phyloP scores from a whole-genome alignment of 164 flowering plant genomes.

The Malania oleifera region DNA sequence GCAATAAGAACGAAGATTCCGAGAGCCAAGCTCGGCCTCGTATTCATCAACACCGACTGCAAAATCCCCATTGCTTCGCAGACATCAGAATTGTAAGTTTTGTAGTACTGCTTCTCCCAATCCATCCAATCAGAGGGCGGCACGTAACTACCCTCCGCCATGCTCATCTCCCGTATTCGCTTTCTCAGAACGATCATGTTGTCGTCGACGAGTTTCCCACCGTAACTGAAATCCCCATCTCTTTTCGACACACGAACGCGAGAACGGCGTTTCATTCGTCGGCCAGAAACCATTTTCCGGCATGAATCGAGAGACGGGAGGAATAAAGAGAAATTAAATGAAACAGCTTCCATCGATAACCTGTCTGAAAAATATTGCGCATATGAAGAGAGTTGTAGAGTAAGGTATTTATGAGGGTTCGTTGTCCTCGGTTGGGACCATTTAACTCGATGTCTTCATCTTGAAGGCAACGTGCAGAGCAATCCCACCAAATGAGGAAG shows the following conservation, averaged over 20 bases:
- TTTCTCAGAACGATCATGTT: constrained; percentile 31
- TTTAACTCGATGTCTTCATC: too few species aligned
- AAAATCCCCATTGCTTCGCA: constrained; percentile 36
- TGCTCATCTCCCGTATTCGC: constrained; percentile 51
- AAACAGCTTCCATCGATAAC: too few species aligned
- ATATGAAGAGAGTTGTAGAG: too few species aligned
- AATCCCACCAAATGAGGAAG: too few species aligned
- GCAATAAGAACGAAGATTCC: constrained; percentile 29
- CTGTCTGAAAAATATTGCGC: too few species aligned
- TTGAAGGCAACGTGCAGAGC: too few species aligned
- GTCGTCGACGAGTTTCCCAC: constrained; percentile 37
- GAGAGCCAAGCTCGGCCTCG: constrained; percentile 50
- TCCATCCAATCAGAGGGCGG: constrained; percentile 51
- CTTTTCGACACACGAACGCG: constrained; percentile 5
- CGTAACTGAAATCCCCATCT: constrained; percentile 7
- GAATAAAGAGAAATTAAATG: too few species aligned
- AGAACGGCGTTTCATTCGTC: too few species aligned
- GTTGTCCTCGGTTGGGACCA: too few species aligned
- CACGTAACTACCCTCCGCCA: constrained; percentile 37
- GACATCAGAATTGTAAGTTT: constrained; percentile 29
- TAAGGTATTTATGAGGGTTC: too few species aligned
- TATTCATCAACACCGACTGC: constrained; percentile 49
- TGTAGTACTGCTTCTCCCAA: constrained; percentile 51
- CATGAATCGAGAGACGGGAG: too few species aligned
- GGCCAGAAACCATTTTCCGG: background rate